These are phyloP conservation scores for Mortierella sp. DNA, from an alignment of 371 early-diverging fungal species.

Conservation along the genomic window DNA sequence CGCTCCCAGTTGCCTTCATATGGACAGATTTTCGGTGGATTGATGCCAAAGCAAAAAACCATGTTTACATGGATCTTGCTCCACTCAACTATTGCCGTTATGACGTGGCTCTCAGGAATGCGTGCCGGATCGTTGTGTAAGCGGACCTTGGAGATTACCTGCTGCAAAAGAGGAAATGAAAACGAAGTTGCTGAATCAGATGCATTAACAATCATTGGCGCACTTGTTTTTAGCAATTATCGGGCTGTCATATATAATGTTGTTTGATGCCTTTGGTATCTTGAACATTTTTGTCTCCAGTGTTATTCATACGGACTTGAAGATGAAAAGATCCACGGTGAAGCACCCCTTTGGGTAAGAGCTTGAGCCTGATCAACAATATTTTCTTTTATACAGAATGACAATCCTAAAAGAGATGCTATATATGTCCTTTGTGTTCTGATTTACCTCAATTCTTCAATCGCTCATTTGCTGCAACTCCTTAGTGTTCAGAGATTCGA, in stretches of 20 bases:
- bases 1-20: conserved; percentile 57
- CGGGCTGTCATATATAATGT: conserved; percentile 67
- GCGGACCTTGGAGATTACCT: not conserved
- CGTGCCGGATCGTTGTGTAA: conserved; percentile 66
- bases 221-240: conserved; percentile 59
- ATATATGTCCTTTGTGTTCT: not conserved
- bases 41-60: conserved; percentile 70
- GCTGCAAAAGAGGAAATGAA: not conserved
- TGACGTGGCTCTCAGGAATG: conserved; percentile 66
- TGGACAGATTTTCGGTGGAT: conserved; percentile 60
- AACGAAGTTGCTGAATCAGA: not conserved
- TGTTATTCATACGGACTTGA: conserved; percentile 61
- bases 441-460: not conserved
- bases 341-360: conserved; percentile 73
- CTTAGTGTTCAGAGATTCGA: conserved; percentile 64
- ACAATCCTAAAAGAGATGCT: not conserved
- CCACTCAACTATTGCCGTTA: conserved; percentile 62
- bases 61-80: conserved; percentile 70
- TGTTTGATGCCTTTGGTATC: conserved; percentile 77
- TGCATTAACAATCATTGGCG: not conserved
- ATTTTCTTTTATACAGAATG: too few species aligned
- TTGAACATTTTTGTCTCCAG: conserved; percentile 69
- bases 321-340: conserved; percentile 63
- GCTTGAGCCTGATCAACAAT: not conserved
- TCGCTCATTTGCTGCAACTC: not conserved